Percentiles rank a stretch among this genome's conserved stretches.
These are phyloP conservation scores for Irpex sp. DNA, from an alignment of 1,284 basidiomycete genomes.

Conservation along the genomic window DNA sequence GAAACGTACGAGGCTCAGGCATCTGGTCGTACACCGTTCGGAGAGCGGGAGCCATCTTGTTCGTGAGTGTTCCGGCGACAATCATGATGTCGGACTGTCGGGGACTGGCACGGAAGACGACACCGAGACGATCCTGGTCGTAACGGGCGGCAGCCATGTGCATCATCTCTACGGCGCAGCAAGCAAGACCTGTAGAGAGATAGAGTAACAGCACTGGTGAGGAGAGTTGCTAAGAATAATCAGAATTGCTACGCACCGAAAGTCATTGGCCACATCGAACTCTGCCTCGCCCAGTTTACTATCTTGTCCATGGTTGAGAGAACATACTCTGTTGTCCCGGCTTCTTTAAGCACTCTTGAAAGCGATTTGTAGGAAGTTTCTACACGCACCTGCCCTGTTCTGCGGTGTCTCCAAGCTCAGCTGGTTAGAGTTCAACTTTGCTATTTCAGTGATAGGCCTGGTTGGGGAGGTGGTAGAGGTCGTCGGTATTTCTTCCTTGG, in stretches of 20 bases:
- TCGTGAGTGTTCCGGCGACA: slow-evolving; percentile 97
- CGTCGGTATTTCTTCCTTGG: slow-evolving; percentile 36
- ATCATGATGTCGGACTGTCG: slow-evolving; percentile 99
- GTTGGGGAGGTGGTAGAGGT: slow-evolving; percentile 41
- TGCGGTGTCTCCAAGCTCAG: slow-evolving; percentile 83
- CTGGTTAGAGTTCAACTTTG: slow-evolving; percentile 80
- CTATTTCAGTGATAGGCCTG: slow-evolving; percentile 61
- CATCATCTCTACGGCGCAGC: slow-evolving; percentile 99
- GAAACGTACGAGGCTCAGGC: slow-evolving; percentile 79
- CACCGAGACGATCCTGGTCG: slow-evolving; percentile 96
- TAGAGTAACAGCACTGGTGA: no score
- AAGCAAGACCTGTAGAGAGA: slow-evolving; percentile 92
- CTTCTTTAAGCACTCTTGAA: no score
- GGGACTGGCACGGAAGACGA: slow-evolving; percentile 98
- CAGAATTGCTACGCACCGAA: slow-evolving; percentile 53
- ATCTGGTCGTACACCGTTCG: slow-evolving; percentile 97
- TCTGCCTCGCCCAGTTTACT: slow-evolving; percentile 96
- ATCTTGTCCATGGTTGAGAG: slow-evolving; percentile 96
- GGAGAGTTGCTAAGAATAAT: neutral
- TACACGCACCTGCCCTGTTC: slow-evolving; percentile 80
- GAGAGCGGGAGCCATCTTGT: slow-evolving; percentile 99
- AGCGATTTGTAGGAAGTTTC: neutral
- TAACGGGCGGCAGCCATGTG: slow-evolving; percentile 99
- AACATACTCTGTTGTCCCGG: slow-evolving; percentile 76
- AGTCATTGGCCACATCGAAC: slow-evolving; percentile 99